Conservation (phyloP, 148 eudicot genomes). For the Chenopodium suecicum region DNA sequence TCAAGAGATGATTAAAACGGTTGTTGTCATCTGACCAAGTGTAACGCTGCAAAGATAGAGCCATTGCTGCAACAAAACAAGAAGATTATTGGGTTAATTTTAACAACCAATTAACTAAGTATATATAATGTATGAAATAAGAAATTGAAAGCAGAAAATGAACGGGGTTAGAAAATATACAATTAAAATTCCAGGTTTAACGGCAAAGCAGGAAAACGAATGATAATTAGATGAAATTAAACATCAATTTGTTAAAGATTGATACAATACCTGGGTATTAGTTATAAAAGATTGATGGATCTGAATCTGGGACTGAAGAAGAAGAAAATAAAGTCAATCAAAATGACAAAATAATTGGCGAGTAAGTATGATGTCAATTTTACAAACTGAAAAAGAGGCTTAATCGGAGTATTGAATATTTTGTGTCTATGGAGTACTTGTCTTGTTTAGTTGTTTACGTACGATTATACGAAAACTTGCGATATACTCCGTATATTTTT, state of each 20-base stretch:
- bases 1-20: neutral
- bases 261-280: neutral
- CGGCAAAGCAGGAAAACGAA: neutral
- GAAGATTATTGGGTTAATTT: neutral
- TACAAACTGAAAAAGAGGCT: too few relatives aligned
- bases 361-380: too few relatives aligned
- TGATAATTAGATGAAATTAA: neutral
- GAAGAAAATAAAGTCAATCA: neutral
- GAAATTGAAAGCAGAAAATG: neutral
- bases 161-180: neutral
- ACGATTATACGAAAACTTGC: too few relatives aligned
- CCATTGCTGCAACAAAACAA: slow-evolving; percentile 12
- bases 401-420: too few relatives aligned
- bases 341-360: too few relatives aligned
- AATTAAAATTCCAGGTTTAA: neutral
- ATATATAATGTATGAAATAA: too few relatives aligned
- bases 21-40: neutral
- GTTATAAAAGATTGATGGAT: neutral
- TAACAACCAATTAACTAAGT: neutral
- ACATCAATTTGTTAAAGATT: neutral
- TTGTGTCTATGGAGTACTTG: too few relatives aligned
- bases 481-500: too few relatives aligned
- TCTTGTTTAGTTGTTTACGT: too few relatives aligned
- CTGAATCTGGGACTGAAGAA: neutral
- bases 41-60: slow-evolving; percentile 18